These are phyloP conservation scores for Solanum virginianum DNA, from an alignment of 257 asterid genomes.

Conservation along the genomic window DNA sequence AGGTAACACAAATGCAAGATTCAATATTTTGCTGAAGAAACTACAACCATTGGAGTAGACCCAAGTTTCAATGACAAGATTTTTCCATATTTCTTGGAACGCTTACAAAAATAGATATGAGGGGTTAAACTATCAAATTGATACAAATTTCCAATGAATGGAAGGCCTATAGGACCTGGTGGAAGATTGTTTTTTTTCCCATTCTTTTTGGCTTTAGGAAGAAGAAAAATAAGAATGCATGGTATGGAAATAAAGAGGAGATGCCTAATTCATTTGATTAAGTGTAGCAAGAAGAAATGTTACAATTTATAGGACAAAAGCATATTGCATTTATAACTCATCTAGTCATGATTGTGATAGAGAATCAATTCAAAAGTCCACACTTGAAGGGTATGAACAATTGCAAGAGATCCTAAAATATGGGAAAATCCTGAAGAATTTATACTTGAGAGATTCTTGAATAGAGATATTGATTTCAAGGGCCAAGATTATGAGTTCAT, in stretches of 20 bases:
- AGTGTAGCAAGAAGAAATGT: too few relatives aligned
- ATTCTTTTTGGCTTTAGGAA: background rate
- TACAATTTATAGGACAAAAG: too few relatives aligned
- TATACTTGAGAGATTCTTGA: background rate
- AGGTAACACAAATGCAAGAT: background rate
- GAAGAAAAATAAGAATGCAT: background rate
- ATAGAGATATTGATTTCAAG: background rate
- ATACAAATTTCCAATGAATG: background rate
- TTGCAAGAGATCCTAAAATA: background rate
- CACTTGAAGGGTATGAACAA: background rate
- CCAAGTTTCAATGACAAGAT: background rate
- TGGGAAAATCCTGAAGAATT: background rate
- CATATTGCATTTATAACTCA: too few relatives aligned
- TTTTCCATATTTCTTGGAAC: background rate
- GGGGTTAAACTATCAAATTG: background rate
- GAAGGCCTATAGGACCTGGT: background rate
- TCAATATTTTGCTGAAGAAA: background rate
- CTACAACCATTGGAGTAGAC: background rate
- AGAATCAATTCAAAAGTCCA: background rate
- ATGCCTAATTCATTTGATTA: background rate
- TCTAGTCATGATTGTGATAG: too few relatives aligned
- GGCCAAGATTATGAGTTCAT: background rate
- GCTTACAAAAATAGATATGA: background rate
- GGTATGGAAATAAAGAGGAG: background rate
- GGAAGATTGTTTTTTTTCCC: background rate